Percentiles rank a stretch among this genome's conserved stretches.
phyloP scores from a whole-genome alignment of 805 yeast genomes.

The Wickerhamomyces alni region DNA sequence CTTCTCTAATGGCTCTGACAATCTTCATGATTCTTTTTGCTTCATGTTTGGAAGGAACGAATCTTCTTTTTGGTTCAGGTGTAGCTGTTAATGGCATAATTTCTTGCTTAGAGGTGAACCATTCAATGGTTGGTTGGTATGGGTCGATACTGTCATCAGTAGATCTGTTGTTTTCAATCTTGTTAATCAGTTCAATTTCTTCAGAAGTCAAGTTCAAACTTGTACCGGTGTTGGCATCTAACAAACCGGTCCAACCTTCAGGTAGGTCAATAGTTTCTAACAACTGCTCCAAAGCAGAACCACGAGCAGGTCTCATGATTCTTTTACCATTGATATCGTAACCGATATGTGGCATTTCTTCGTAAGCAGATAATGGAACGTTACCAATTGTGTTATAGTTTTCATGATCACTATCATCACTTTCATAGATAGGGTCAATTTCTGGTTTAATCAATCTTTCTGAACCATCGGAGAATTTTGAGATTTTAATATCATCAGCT shows the following conservation, averaged over 20 bases:
- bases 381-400: conserved; percentile 90
- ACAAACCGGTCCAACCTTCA: conserved; percentile 96
- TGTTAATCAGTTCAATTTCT: conserved; percentile 82
- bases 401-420: conserved; percentile 83
- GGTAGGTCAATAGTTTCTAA: conserved; percentile 91
- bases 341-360: conserved; percentile 95
- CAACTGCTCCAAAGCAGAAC: conserved; percentile 87
- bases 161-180: conserved; percentile 77
- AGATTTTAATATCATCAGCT: conserved; percentile 28
- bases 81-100: conserved; percentile 87
- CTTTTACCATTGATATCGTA: conserved; percentile 96
- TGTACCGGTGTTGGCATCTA: conserved; percentile 85
- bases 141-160: conserved; percentile 80
- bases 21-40: conserved; percentile 95
- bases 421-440: conserved; percentile 89
- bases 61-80: conserved; percentile 97
- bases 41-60: conserved; percentile 94
- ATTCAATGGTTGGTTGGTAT: conserved; percentile 89
- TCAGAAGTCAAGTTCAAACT: conserved; percentile 78
- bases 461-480: conserved; percentile 70
- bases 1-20: conserved; percentile 94
- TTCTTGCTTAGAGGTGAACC: conserved; percentile 86
- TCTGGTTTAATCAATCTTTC: conserved; percentile 80
- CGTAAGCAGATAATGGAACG: conserved; percentile 88
- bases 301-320: conserved; percentile 98